Base-by-base conservation (phyloP, 495 filamentous ascomycete species). In the Aspergillus diversus region DNA sequence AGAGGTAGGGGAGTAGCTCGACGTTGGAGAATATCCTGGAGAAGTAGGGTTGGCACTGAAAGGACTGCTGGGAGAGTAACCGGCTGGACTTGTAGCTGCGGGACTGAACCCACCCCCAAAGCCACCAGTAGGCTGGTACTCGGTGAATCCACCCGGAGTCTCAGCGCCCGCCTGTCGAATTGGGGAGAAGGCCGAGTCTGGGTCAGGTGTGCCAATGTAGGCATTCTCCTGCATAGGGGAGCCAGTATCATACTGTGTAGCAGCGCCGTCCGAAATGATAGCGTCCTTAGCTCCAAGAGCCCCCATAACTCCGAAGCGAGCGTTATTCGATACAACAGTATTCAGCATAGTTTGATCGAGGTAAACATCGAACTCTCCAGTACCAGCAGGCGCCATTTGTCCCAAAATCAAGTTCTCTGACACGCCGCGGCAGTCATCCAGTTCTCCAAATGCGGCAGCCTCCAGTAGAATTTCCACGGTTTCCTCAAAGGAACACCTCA, bases 401-500 rank as follows among this genome's bases (percentile, higher is more conserved):
- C 95, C 95, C 66, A 99, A 83, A 86, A 99, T 98, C 77, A 99
- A 87, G 75, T 99, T 99, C 80, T 99, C 95, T 1, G 94, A 97
- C 31, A 99, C 91, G 80, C 95, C 95, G 60, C 92, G 90, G 80
- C 96, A 98, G 74, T 99, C 94, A 69, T 99, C 95, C 17, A 98
- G 83, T 75, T 99, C 95, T 71, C 95, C 95, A 47, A 89, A 88
- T 46, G 92, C 91, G 46, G 95, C 95, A 42, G 95, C 95, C 62
- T 99, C 95, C 33, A 97, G 84, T 32, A 99, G 81, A 78, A 99
- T 99, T 73, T 99, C 95, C 35, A 99, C 95, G 0, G 95, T 99
- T 70, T 99, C 96, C 79, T 99, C 95, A 77, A 99, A 99, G 8
- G 95, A 99, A 82, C 95, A 99, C 72, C 95, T 89, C 95, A 99